Evolutionary conservation across 192 early-diverging fungal species (phyloP), one percentile per base, ranked within the genome.

Genomic region (Backusella mclennaniae): DNA sequence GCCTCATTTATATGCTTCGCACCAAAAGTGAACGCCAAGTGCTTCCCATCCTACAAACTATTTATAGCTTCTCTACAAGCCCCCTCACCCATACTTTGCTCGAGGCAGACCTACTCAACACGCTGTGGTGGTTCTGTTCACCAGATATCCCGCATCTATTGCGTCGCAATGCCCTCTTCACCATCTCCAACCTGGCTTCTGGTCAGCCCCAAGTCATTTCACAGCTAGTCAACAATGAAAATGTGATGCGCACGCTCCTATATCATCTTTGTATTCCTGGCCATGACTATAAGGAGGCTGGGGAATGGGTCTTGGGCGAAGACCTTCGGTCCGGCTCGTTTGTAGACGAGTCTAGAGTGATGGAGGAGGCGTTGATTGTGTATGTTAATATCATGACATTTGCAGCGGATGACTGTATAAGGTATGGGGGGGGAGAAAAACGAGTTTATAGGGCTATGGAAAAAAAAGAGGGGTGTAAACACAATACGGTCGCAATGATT

Each of bases 111-210:
- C 68, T 73, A 5, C 31, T 79, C 9, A 46, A 46, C 7, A n/a
- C 33, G n/a, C 14, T 79, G 11, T 74, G 35, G 26, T 69, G 52
- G 35, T 71, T 31, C 8, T 46, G 23, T 14, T n/a, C 44, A 49
- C 70, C 70, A 4, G 44, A 71, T 29, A 49, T 23, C 17, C 1
- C 35, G 0, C 23, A 17, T 31, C 23, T 1, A 19, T 31, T 75
- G 44, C 78, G 78, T 39, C 73, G 78, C 26, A 73, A 79, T 69
- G 78, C 78, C 5, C 42, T 79, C 6, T 35, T 79, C 6, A 79
- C 78, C 1, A 71, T 79, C 35, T 63, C 78, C 3, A 79, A 79
- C 52, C 36, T 79, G 33, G 73, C 73, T 7, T 73, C 73, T 6
- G 78, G 67, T 7, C 33, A 26, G 9, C 66, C 74, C 21, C 1